phyloP scores from a whole-genome alignment of 768 basidiomycete species.

The Phylloporus sp. region DNA sequence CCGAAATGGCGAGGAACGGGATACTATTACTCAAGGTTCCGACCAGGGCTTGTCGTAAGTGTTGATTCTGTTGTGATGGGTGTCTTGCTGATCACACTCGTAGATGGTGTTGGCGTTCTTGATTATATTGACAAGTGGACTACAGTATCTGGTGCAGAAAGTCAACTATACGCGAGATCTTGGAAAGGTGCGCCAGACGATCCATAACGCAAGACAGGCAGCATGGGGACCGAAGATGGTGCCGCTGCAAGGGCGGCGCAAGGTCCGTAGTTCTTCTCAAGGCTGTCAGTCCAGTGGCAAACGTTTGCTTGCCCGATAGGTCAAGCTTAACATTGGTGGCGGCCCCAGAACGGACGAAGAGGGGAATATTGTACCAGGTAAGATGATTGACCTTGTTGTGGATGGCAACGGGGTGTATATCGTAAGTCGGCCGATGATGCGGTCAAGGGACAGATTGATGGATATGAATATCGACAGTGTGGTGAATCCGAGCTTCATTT shows the following conservation, averaged over 20 bases:
- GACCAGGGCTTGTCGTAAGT: constrained; percentile 82
- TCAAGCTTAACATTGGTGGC: constrained; percentile 67
- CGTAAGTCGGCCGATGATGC: constrained; percentile 43
- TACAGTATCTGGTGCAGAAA: constrained; percentile 79
- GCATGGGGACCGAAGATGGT: constrained; percentile 83
- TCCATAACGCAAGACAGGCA: constrained; percentile 56
- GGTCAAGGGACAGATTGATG: constrained; percentile 9
- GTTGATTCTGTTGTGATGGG: background rate
- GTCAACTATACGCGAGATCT: constrained; percentile 77
- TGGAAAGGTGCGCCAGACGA: constrained; percentile 59
- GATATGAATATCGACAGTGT: constrained; percentile 39
- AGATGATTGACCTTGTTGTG: constrained; percentile 76
- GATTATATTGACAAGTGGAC: constrained; percentile 63
- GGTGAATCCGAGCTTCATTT: constrained; percentile 55
- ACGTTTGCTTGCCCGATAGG: constrained; percentile 38
- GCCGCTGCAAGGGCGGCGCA: constrained; percentile 60
- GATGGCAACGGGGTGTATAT: constrained; percentile 73
- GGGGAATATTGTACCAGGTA: constrained; percentile 46
- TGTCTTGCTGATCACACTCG: constrained; percentile 2
- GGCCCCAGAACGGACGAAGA: constrained; percentile 49
- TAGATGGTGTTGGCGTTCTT: constrained; percentile 80
- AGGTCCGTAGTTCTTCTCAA: constrained; percentile 45
- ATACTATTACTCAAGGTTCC: constrained; percentile 94
- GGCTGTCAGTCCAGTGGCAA: constrained; percentile 1
- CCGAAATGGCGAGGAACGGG: constrained; percentile 95